Evolutionary conservation across 2,329 filamentous ascomycete species (phyloP).

Genomic region (Eutypa lata): DNA sequence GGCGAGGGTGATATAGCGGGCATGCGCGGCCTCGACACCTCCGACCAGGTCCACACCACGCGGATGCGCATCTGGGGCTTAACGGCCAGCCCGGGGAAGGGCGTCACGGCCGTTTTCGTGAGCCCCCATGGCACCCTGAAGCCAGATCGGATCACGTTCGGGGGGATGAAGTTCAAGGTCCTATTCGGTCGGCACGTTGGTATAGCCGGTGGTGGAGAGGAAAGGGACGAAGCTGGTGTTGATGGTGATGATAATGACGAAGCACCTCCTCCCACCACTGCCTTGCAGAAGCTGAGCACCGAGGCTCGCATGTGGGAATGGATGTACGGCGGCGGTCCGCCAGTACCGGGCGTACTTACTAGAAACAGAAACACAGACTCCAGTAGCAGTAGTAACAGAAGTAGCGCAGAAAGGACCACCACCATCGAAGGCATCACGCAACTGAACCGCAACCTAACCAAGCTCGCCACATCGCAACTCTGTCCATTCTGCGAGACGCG

Average conservation of each 20-base stretch:
- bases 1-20: constrained; percentile 16
- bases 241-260: constrained; percentile 5
- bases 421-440: no score
- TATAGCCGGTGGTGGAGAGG: no score
- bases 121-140: constrained; percentile 47
- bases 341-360: constrained; percentile 38
- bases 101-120: constrained; percentile 48
- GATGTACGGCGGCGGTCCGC: constrained; percentile 53
- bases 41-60: constrained; percentile 44
- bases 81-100: constrained; percentile 48
- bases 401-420: constrained; percentile 9
- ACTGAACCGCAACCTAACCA: constrained; percentile 37
- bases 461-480: constrained; percentile 31
- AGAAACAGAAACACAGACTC: no score
- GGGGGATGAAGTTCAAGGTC: constrained; percentile 34
- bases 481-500: constrained; percentile 47
- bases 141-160: constrained; percentile 40
- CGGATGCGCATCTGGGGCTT: constrained; percentile 54
- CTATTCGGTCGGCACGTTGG: constrained; percentile 30
- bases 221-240: no score
- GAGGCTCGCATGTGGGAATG: constrained; percentile 56
- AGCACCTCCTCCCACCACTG: neutral
- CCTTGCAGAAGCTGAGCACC: constrained; percentile 39
- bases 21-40: constrained; percentile 25
- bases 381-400: neutral